Conservation (phyloP, 2,329 filamentous ascomycete genomes). For the Spiromastix sp. region DNA sequence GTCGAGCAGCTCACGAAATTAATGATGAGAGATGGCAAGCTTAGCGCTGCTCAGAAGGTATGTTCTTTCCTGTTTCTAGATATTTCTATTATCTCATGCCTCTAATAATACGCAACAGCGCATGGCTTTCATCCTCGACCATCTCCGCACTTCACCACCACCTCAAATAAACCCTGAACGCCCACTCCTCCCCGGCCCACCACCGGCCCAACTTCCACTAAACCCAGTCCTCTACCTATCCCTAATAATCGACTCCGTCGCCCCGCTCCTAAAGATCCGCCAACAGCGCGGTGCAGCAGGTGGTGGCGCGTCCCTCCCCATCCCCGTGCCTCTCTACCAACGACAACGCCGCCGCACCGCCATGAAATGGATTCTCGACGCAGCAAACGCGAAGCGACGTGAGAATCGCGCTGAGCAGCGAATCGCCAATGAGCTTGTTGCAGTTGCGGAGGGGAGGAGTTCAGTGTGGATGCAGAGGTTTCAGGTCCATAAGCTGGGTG, state of each 20-base stretch:
- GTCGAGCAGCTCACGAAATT: constrained; percentile 81
- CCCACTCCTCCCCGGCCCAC: constrained; percentile 55
- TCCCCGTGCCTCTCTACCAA: constrained; percentile 65
- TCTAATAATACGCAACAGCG: too few relatives aligned
- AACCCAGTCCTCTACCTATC: constrained; percentile 85
- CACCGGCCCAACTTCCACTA: constrained; percentile 68
- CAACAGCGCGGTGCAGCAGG: constrained; percentile 68
- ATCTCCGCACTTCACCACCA: constrained; percentile 73
- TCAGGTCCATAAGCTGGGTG: constrained; percentile 69
- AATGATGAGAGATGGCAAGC: constrained; percentile 85
- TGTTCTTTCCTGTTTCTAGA: constrained; percentile 10
- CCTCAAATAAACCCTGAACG: constrained; percentile 63
- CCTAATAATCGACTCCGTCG: constrained; percentile 83
- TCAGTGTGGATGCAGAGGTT: constrained; percentile 73
- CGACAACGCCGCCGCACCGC: constrained; percentile 69
- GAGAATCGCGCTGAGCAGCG: constrained; percentile 64
- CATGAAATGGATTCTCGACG: constrained; percentile 83
- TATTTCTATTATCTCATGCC: constrained; percentile 7
- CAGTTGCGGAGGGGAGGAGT: constrained; percentile 78
- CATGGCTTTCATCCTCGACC: constrained; percentile 70
- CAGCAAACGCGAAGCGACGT: constrained; percentile 67
- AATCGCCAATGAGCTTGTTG: constrained; percentile 76
- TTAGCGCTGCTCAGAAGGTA: constrained; percentile 82
- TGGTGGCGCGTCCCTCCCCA: constrained; percentile 72
- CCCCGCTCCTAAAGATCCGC: constrained; percentile 73